phyloP scores from a whole-genome alignment of 1,284 basidiomycete genomes.

The Fomitopsis palustris region DNA sequence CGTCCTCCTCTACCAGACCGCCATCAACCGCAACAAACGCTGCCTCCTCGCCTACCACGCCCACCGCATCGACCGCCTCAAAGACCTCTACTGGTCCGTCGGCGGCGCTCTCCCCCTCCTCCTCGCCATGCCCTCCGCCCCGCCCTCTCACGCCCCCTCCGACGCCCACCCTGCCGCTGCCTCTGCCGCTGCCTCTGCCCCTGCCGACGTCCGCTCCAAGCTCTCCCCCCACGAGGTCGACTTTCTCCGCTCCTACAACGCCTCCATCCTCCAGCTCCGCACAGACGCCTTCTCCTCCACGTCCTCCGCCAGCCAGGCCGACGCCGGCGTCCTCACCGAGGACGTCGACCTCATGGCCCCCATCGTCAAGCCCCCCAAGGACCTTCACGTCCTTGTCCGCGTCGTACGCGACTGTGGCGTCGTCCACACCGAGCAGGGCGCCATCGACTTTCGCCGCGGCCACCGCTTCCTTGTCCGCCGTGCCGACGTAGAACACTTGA shows the following conservation, averaged over 20 bases:
- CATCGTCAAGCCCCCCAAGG: conserved; percentile 76
- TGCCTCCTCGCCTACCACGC: conserved; percentile 91
- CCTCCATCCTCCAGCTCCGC: conserved; percentile 80
- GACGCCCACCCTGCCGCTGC: conserved; percentile 1
- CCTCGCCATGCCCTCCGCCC: conserved; percentile 51
- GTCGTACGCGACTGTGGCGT: conserved; percentile 85
- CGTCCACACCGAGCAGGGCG: conserved; percentile 86
- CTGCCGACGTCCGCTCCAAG: conserved; percentile 66
- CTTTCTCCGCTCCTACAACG: conserved; percentile 82
- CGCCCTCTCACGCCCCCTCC: conserved; percentile 1
- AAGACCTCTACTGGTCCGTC: conserved; percentile 86
- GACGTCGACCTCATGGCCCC: conserved; percentile 84
- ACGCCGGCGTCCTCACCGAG: conserved; percentile 18
- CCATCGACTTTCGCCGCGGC: conserved; percentile 85
- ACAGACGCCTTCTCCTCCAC: conserved; percentile 68
- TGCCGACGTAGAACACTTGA: conserved; percentile 87
- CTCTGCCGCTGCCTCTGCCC: no score
- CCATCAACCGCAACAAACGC: conserved; percentile 88
- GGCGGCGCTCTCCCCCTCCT: conserved; percentile 90
- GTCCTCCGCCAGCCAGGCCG: neutral
- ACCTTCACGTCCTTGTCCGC: conserved; percentile 74
- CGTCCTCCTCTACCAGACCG: conserved; percentile 83
- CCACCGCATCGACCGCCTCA: conserved; percentile 79
- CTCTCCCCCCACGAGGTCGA: conserved; percentile 90
- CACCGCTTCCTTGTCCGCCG: conserved; percentile 84